Evolutionary conservation across 2,329 filamentous ascomycete genomes (phyloP), one percentile per base, ranked within the genome.

Genomic region (Thermoascus crustaceus): DNA sequence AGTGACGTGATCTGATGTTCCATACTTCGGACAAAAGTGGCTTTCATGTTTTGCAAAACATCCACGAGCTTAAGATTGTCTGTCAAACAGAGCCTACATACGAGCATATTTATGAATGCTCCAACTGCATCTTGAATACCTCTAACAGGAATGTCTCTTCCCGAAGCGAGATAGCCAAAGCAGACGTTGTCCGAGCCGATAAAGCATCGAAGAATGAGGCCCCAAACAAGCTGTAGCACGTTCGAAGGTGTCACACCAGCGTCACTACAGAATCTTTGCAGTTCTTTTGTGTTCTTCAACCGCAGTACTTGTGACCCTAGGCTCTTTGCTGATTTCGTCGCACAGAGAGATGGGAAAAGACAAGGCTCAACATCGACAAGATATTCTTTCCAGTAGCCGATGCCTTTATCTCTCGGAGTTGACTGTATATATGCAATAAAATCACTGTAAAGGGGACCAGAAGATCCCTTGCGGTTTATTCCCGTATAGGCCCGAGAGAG

Each of bases 351-450:
- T 3, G 67, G 68, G 43, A 72, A 70, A 32, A 63, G 51, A 42
- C 67, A 71, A 2, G 68, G 63, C 44, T 71, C 66, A 14, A 63
- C 39, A 7, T 63, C 66, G 2, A 54, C 51, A 5, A 71, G 53
- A 27, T 68, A 64, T 0, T 50, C 44, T 36, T 61, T 68, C 68
- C 68, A 72, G 44, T 68, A 69, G 10, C 52, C 47, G 10, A 66
- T 39, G 22, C 60, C 61, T 3, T 44, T 48, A 14, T 55, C 49
- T 4, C 51, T 49, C 4, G 57, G 48, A 22, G 44, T 45, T 2
- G 48, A 41, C 17, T 54, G 41, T 21, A 60, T 40, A 34, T 60
- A 42, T 9, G 10, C 11, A 19, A 43, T 39, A 11, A 43, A 43
- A 23, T 43, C 40, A 14, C 40, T 32, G 19, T 40, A 43, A 5